Evolutionary conservation across 768 basidiomycete genomes (phyloP).

Genomic region (Pisolithus albus): DNA sequence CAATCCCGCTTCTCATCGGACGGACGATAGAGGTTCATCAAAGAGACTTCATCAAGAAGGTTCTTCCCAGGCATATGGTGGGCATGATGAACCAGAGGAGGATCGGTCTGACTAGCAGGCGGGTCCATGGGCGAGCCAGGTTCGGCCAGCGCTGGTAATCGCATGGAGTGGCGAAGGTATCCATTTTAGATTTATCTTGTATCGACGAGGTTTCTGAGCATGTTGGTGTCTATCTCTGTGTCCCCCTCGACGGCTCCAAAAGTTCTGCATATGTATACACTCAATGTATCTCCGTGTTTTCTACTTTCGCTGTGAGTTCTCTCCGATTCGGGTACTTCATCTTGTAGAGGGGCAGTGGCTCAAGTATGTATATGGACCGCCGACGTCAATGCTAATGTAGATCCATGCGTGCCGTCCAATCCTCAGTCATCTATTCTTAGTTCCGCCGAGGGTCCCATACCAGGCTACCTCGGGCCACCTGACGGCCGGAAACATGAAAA

Average conservation of each 20-base stretch:
- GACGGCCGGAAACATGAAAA: constrained; percentile 6
- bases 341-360: neutral
- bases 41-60: constrained; percentile 56
- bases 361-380: neutral
- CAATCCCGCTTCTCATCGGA: constrained; percentile 28
- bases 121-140: neutral
- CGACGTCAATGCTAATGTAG: constrained; percentile 18
- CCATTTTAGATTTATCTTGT: constrained; percentile 30
- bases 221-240: neutral
- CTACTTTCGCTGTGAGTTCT: constrained; percentile 6
- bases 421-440: constrained; percentile 20
- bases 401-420: constrained; percentile 14
- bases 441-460: constrained; percentile 13
- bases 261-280: constrained; percentile 14
- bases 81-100: constrained; percentile 27
- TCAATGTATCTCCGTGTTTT: constrained; percentile 12
- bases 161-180: constrained; percentile 15
- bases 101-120: constrained; percentile 23
- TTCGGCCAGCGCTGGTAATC: constrained; percentile 8
- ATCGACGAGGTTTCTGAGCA: constrained; percentile 17
- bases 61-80: constrained; percentile 17
- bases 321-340: neutral
- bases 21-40: constrained; percentile 43
- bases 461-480: constrained; percentile 15
- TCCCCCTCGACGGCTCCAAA: neutral